Base-by-base conservation (phyloP, 2,329 filamentous ascomycete genomes). In the Neofusicoccum sp. region DNA sequence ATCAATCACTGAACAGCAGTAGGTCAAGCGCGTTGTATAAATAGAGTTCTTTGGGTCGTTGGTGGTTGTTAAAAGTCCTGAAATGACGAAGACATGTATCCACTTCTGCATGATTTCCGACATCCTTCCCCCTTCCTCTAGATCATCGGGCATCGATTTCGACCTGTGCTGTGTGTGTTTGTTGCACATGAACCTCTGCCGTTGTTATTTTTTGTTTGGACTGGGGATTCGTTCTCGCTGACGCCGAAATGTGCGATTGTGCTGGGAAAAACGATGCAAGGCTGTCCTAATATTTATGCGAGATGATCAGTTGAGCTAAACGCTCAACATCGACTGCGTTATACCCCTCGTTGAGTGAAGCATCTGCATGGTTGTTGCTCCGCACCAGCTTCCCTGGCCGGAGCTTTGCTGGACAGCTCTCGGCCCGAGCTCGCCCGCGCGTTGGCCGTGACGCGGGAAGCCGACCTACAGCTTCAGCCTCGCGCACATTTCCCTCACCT, bases 21-120 rank as follows among this genome's bases (percentile, higher is more conserved):
- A 78, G 75, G 86, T 89, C 70, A 86, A 89, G 80, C 81, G 86
- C 54, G 84, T 88, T 56, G 84, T 88, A 67, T 88, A 56, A 14
- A 56, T 54, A 43, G 31, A 58, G 20, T 28, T 30, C n/a, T 47
- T 41, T 31, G 45, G 45, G 30, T 38, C 33, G 24, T 26, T 57
- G 59, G 49, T 30, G 34, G 44, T 48, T 34, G 45, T 60, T 49
- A 33, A 44, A 60, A 31, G 51, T 43, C 38, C 51, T 43, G 20
- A 38, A 60, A 49, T 57, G 38, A 60, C 57, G 57, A 60, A 51
- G 44, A 51, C 45, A 60, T 49, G 57, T 41, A 43, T 48, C 51
- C 28, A 16, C 36, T 56, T 56, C 51, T 4, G 26, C 31, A 30
- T 43, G 51, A 33, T 6, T n/a, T n/a, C n/a, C 36, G 14, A 20